Evolutionary conservation across 2,329 filamentous ascomycete genomes (phyloP), one percentile per base, ranked within the genome.

Genomic region (Diplodia intermedia): DNA sequence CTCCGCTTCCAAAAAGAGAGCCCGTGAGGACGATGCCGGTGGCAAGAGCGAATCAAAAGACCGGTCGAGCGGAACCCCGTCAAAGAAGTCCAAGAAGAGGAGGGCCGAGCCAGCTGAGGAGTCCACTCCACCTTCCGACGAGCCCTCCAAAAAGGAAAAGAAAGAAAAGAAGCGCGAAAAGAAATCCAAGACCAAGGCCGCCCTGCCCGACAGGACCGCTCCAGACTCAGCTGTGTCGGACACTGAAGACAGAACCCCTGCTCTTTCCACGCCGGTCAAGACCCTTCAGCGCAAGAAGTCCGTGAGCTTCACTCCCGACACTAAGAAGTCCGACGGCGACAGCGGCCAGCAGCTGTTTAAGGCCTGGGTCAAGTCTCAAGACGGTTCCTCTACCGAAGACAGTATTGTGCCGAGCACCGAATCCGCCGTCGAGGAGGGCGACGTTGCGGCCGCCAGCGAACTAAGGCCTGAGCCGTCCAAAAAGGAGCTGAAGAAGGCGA

Each of bases 221-320:
- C 18, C 40, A 14, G 38, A 63, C 12, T n/a, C 43, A 61, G 31
- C 36, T 15, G 4, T 12, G 7, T 29, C 57, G 12, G 61, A 23
- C 31, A 15, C 18, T 18, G 40, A 61, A 61, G 56, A 47, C 33
- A 49, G 9, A 54, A 20, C 12, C 38, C 18, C 38, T 9, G 31
- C 29, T 8, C 12, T 63, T n/a, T 38, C 57, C 29, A 66, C 68
- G 5, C 61, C 54, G n/a, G 56, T 55, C 66, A 67, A 33, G 47
- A 52, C 23, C 5, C 60, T 62, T 47, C 66, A 52, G 29, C 74
- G 74, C 49, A 80, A 80, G 70, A 90, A 90, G 75, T 88, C 86
- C 4, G 89, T 91, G 9, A 85, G 87, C 1, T 91, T 91, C 74
- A 86, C 88, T 1, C 82, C 86, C 8, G 88, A 89, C 62, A 88